These are phyloP conservation scores for Urtica urens DNA, from an alignment of 306 rosid genomes.

Conservation along the genomic window DNA sequence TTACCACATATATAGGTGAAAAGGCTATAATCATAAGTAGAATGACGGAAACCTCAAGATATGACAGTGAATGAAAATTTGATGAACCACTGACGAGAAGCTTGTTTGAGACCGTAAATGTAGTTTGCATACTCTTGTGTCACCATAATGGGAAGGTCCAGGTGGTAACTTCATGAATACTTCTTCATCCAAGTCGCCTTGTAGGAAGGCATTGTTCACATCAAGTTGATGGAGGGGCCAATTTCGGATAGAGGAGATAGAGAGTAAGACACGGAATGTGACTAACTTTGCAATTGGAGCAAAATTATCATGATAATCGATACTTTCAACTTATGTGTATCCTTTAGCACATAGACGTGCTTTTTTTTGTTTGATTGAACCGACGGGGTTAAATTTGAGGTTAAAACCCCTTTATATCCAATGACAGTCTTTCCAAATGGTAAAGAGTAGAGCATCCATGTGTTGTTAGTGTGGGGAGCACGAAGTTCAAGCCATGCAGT, in stretches of 20 bases:
- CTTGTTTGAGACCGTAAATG: not conserved
- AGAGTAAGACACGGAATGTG: not conserved
- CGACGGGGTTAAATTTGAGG: not conserved
- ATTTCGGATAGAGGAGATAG: not conserved
- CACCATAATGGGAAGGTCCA: not conserved
- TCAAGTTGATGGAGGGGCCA: no score
- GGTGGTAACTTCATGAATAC: not conserved
- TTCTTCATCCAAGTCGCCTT: not conserved
- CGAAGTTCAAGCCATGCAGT: not conserved
- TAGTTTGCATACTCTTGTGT: not conserved
- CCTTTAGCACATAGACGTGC: not conserved
- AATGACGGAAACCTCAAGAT: no score
- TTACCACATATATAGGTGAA: not conserved
- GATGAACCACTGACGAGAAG: no score
- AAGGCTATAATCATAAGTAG: no score
- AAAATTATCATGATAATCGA: slow-evolving; percentile 7
- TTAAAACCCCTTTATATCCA: slow-evolving; percentile 2
- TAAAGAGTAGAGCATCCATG: not conserved
- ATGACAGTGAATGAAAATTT: no score
- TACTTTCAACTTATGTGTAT: not conserved
- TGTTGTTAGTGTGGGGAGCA: no score
- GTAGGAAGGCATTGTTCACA: not conserved
- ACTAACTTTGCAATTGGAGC: not conserved
- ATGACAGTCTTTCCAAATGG: not conserved
- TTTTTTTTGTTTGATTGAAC: not conserved